phyloP scores from a whole-genome alignment of 352 stramenopile genomes.

The Discostella stelligera region DNA sequence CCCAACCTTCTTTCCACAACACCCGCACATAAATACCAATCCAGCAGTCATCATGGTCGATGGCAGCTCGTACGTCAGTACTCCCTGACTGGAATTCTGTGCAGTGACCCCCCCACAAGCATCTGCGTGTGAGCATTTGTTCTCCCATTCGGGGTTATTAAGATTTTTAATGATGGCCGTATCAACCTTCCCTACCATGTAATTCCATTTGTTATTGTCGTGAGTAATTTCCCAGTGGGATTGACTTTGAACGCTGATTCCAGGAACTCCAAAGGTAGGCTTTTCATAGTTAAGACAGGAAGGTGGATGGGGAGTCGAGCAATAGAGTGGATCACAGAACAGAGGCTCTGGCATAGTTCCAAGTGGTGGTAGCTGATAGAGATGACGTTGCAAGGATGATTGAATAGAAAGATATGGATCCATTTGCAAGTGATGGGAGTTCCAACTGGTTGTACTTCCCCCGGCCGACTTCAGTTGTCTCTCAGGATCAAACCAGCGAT shows the following conservation, averaged over 20 bases:
- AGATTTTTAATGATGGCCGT: slow-evolving; percentile 31
- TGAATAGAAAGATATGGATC: background rate
- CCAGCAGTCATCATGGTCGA: slow-evolving; percentile 29
- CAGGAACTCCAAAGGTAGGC: slow-evolving; percentile 42
- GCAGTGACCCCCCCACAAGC: slow-evolving; percentile 37
- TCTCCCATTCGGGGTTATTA: slow-evolving; percentile 35
- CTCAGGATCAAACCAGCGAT: slow-evolving; percentile 40
- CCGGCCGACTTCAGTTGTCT: slow-evolving; percentile 31
- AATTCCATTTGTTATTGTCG: slow-evolving; percentile 43
- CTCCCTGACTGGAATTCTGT: slow-evolving; percentile 7
- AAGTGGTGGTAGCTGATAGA: slow-evolving; percentile 16
- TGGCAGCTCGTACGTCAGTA: slow-evolving; percentile 37
- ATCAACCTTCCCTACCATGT: slow-evolving; percentile 46
- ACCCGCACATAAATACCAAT: slow-evolving; percentile 32
- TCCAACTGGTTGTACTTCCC: background rate
- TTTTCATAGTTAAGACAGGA: slow-evolving; percentile 54
- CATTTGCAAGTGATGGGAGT: background rate
- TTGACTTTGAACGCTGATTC: slow-evolving; percentile 17
- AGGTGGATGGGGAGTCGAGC: slow-evolving; percentile 40
- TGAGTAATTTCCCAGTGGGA: slow-evolving; percentile 33
- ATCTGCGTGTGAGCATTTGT: slow-evolving; percentile 40
- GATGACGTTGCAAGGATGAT: slow-evolving; percentile 12
- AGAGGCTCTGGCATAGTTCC: slow-evolving; percentile 41
- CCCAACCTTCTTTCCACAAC: slow-evolving; percentile 34
- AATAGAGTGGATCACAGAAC: slow-evolving; percentile 53